Base-by-base conservation (phyloP, 2,329 filamentous ascomycete genomes). In the Pseudocercospora eumusae region DNA sequence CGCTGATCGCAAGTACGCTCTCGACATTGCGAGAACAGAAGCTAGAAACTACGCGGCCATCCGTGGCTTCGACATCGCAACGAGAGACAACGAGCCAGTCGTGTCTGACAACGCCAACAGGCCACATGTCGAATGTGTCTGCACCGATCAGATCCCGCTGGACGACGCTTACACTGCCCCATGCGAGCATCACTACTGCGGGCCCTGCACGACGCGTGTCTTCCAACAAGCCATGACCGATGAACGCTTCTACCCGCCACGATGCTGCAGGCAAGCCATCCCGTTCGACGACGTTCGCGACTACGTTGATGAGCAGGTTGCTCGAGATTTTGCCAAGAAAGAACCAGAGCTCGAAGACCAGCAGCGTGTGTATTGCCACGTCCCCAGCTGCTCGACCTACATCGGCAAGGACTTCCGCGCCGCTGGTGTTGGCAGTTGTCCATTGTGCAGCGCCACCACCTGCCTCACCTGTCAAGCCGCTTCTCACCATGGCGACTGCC, bases 321-420 rank as follows among this genome's bases (percentile, higher is more conserved):
- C 3, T 13, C 6, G 13, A 33, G 4, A 33, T 2, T 61, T 63
- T 21, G 44, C 45, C 15, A 44, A 27, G 9, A 65, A 56, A 55
- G 23, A 53, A 5, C 55, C 58, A 8, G 67, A 69, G 56, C 54
- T 66, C 0, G 57, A 61, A 4, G 66, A 65, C n/a, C 53, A 27
- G 5, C 8, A 63, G 13, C 31, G 55, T 11, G 47, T 57, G 1
- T 69, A 66, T 58, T 67, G 67, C 42, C 45, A 60, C 21, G 40
- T 57, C 1, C 28, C 20, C 1, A 52, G 31, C 2, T 67, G 63
- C 54, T 63, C 63, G 2, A 27, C 55, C 9, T 63, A 65, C 53
- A 56, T 65, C 13, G 1, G 3, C 2, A 25, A 53, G 20, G 40
- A n/a, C 0, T 21, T 11, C 0, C 18, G 44, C 0, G 42, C 7